These are phyloP conservation scores for Cytospora paraplurivora DNA, from an alignment of 2,329 filamentous ascomycete genomes.

Conservation along the genomic window DNA sequence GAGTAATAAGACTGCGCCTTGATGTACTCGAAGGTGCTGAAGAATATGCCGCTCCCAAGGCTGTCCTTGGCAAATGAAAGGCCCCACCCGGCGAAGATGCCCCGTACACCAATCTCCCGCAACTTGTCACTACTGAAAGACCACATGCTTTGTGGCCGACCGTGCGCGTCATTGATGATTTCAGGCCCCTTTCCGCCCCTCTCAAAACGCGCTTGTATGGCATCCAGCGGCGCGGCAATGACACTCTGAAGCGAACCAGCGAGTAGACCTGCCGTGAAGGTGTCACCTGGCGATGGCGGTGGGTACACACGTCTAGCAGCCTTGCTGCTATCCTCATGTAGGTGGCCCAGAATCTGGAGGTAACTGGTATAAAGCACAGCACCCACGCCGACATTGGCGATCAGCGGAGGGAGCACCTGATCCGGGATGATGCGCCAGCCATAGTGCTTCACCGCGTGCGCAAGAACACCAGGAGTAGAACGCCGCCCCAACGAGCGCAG, in stretches of 20 bases:
- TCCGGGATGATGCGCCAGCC: conserved; percentile 76
- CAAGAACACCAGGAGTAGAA: conserved; percentile 70
- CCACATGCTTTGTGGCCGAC: conserved; percentile 67
- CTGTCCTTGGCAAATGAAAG: conserved; percentile 71
- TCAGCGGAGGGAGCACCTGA: conserved; percentile 73
- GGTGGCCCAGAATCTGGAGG: conserved; percentile 65
- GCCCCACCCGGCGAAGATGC: conserved; percentile 74
- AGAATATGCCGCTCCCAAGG: conserved; percentile 71
- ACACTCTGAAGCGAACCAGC: conserved; percentile 72
- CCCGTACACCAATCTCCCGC: conserved; percentile 69
- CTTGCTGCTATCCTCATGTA: conserved; percentile 65
- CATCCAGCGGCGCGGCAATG: conserved; percentile 73
- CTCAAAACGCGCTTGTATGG: conserved; percentile 73
- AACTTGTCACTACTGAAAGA: conserved; percentile 67
- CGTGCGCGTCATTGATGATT: conserved; percentile 44
- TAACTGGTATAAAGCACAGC: conserved; percentile 77
- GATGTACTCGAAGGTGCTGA: conserved; percentile 73
- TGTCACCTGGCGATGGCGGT: conserved; percentile 63
- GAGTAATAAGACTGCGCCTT: conserved; percentile 74
- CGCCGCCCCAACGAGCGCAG: conserved; percentile 47
- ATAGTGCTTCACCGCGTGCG: conserved; percentile 66
- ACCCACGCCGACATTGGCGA: conserved; percentile 74
- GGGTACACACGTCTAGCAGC: conserved; percentile 67
- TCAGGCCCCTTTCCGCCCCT: conserved; percentile 32
- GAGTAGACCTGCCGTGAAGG: conserved; percentile 69